Evolutionary conservation across 768 basidiomycete genomes (phyloP).

Genomic region (Termitomyces sp.): DNA sequence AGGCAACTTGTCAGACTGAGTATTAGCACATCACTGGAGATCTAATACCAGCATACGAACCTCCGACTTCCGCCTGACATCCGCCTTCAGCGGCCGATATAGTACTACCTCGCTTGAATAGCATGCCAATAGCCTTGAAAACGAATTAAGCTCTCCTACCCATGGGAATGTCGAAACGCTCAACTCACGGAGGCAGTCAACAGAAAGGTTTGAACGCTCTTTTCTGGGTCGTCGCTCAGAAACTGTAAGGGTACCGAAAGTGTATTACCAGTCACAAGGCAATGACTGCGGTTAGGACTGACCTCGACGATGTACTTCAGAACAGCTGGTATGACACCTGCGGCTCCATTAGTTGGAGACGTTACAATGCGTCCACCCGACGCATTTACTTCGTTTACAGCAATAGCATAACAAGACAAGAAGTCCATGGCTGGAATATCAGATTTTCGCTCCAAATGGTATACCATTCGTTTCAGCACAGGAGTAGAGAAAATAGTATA

Average conservation of each 20-base stretch:
- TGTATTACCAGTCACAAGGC: background rate
- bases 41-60: conserved; percentile 28
- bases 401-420: conserved; percentile 89
- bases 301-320: conserved; percentile 87
- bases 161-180: background rate
- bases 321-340: conserved; percentile 89
- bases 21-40: background rate
- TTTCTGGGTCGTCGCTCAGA: conserved; percentile 86
- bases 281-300: conserved; percentile 8
- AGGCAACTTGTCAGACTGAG: conserved; percentile 55
- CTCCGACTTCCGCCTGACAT: conserved; percentile 94
- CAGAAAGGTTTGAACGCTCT: conserved; percentile 83
- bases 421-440: conserved; percentile 93
- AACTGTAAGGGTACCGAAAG: conserved; percentile 40
- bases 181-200: conserved; percentile 75
- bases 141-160: background rate
- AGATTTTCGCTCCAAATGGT: conserved; percentile 56
- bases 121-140: conserved; percentile 80
- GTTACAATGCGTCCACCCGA: conserved; percentile 92
- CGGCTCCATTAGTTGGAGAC: conserved; percentile 90
- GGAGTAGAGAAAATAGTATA: conserved; percentile 4
- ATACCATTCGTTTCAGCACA: background rate
- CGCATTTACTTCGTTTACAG: conserved; percentile 94
- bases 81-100: conserved; percentile 95
- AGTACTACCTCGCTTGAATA: conserved; percentile 95